phyloP scores from a whole-genome alignment of 75 land plant genomes.

The Cupressus sempervirens region DNA sequence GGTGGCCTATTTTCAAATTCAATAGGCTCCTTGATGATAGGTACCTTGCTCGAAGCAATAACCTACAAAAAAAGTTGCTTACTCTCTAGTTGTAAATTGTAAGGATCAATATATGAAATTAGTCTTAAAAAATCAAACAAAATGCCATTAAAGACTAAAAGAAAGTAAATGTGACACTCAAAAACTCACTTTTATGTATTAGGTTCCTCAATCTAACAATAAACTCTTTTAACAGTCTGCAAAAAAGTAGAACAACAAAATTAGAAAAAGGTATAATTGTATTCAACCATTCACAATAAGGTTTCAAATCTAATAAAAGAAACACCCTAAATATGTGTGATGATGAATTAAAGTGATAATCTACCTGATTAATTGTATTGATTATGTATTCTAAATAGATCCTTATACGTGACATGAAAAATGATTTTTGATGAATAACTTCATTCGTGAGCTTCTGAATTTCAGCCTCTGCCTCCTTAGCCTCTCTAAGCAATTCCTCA shows the following conservation, averaged over 20 bases:
- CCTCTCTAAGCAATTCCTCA: conserved; percentile 76
- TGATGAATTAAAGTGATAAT: background rate
- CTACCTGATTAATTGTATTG: conserved; percentile 44
- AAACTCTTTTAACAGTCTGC: conserved; percentile 62
- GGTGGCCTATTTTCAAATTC: conserved; percentile 43
- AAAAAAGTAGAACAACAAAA: background rate
- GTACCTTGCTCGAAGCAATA: conserved; percentile 22
- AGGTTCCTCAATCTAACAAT: conserved; percentile 22
- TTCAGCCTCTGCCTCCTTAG: conserved; percentile 66
- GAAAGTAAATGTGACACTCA: background rate
- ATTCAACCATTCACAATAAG: background rate
- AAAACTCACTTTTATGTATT: conserved; percentile 21
- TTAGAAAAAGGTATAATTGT: background rate
- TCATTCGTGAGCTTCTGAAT: conserved; percentile 68
- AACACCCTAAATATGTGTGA: background rate
- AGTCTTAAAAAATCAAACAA: too few species aligned
- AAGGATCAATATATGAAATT: background rate
- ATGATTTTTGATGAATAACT: conserved; percentile 78
- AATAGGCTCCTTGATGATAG: conserved; percentile 23
- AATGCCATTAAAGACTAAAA: background rate
- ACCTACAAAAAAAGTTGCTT: conserved; percentile 33
- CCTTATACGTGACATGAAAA: conserved; percentile 52
- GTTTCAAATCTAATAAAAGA: background rate
- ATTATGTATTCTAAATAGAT: conserved; percentile 38
- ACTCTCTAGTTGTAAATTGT: background rate